Evolutionary conservation across 495 filamentous ascomycete genomes (phyloP), one percentile per base, ranked within the genome.

Genomic region (Xylaria curta): DNA sequence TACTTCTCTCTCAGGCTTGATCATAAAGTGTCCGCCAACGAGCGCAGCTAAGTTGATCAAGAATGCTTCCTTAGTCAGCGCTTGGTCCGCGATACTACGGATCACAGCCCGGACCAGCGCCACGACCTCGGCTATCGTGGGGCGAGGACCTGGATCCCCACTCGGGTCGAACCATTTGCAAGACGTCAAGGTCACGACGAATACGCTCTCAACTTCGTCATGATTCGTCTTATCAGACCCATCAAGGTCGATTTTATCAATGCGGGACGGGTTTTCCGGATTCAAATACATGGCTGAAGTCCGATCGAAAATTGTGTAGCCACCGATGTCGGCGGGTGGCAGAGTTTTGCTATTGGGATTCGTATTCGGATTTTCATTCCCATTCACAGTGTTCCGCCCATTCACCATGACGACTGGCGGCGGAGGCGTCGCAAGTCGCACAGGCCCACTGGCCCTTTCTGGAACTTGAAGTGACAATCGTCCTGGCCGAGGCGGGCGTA

Each of bases 401-500:
- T 94, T 94, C 1, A 94, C 82, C 69, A 92, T 84, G 0, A 94
- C 79, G 12, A 88, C 86, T 0, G 82, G 80, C 12, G 79, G 79
- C 24, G 91, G 91, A 10, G 93, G 93, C 0, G 93, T 95, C 0
- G 93, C 93, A 24, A 96, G 88, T 24, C 93, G 86, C 1, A 97
- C 91, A 12, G 92, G 87, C 0, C 89, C 92, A 3, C 93, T 91
- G 12, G 89, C 81, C 70, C 92, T 88, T 76, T 91, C 87, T 2
- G 94, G 94, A 10, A 97, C 94, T 78, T 96, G 94, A 3, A 97
- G 83, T 53, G 92, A 92, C 26, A 97, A 85, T 62, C 90, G 85
- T 78, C 78, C 88, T 78, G 74, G 87, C 76, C 66, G 81, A 73
- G 54, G 76, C 70, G 26, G 81, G 28, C 73, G 72, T 63, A 64